Base-by-base conservation (phyloP, 345 rosid genomes). In the Linum trigynum region DNA sequence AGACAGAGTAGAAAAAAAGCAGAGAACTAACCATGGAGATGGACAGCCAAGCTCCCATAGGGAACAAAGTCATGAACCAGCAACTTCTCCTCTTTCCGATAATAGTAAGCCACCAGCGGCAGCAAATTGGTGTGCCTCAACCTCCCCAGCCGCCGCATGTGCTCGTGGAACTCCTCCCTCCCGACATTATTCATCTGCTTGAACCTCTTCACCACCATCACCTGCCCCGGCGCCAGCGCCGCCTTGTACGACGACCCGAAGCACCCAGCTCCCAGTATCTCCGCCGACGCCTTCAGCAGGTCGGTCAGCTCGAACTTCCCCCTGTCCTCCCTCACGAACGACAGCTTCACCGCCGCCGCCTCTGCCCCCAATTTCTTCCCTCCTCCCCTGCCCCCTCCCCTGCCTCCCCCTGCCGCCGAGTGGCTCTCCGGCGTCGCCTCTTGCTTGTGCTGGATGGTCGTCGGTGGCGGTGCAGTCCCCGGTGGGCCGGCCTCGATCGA, bases 121-220 rank as follows among this genome's bases (percentile, higher is more conserved):
- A 90, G 86, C 72, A 94, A 59, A 77, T 90, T 88, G 0, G 79
- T 64, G 74, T 94, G 95, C 6, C 59, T 77, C 67, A 94, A 75
- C 69, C 86, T 85, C 36, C 99, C 96, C 2, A 90, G 8, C 63
- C 87, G 83, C 74, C 80, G 85, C 91, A 94, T 86, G 61, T 94
- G 97, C 74, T 85, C 95, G 37, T 79, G 86, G 56, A 94, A 90
- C 63, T 94, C 92, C 61, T 90, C 97, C 69, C 41, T 76, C 38
- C 89, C 91, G 15, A 77, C 82, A 63, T 84, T 94, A 57, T 94
- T 87, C 96, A 90, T 87, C 65, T 90, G 81, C 76, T 86, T 85
- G 69, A 80, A 87, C 69, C 99, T 82, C 82, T 90, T 94, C 7
- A 90, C 99, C 43, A 90, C 96, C 99, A 88, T 84, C 36, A 65